Evolutionary conservation across 179 eudicot genomes (phyloP).

Genomic region (Nepenthes alata): DNA sequence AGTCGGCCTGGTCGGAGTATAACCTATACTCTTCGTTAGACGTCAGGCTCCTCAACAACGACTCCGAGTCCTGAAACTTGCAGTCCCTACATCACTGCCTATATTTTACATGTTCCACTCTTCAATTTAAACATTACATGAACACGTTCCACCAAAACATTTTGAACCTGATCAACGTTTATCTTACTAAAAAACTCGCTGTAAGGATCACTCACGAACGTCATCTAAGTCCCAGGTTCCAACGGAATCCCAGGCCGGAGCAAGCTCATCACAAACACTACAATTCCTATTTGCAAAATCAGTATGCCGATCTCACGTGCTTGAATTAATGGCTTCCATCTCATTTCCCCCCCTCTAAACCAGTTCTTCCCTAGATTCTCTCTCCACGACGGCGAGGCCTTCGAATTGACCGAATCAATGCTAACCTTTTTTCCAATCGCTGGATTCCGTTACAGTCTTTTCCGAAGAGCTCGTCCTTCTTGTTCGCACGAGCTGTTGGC

Average conservation of each 20-base stretch:
- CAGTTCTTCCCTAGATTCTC: slow-evolving; percentile 36
- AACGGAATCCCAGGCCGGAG: slow-evolving; percentile 65
- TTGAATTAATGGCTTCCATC: slow-evolving; percentile 72
- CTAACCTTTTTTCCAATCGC: slow-evolving; percentile 25
- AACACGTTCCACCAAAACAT: slow-evolving; percentile 87
- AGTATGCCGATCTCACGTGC: slow-evolving; percentile 65
- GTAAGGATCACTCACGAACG: slow-evolving; percentile 59
- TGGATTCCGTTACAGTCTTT: slow-evolving; percentile 19
- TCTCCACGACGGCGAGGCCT: slow-evolving; percentile 24
- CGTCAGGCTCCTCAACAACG: slow-evolving; percentile 42
- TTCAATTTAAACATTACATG: slow-evolving; percentile 75
- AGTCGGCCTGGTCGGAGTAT: slow-evolving; percentile 66
- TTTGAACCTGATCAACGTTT: slow-evolving; percentile 57
- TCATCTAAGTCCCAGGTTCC: slow-evolving; percentile 46
- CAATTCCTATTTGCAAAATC: slow-evolving; percentile 63
- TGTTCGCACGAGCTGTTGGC: slow-evolving; percentile 60
- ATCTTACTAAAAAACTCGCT: slow-evolving; percentile 72
- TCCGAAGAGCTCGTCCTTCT: slow-evolving; percentile 32
- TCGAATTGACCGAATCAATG: slow-evolving; percentile 13
- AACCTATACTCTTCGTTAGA: slow-evolving; percentile 63
- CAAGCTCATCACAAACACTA: slow-evolving; percentile 64
- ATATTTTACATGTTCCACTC: slow-evolving; percentile 28
- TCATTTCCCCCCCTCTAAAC: slow-evolving; percentile 39
- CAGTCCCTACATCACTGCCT: slow-evolving; percentile 15
- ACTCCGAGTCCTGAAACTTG: slow-evolving; percentile 51